phyloP scores from a whole-genome alignment of 2,329 filamentous ascomycete species.

The Boeremia lycopersici region DNA sequence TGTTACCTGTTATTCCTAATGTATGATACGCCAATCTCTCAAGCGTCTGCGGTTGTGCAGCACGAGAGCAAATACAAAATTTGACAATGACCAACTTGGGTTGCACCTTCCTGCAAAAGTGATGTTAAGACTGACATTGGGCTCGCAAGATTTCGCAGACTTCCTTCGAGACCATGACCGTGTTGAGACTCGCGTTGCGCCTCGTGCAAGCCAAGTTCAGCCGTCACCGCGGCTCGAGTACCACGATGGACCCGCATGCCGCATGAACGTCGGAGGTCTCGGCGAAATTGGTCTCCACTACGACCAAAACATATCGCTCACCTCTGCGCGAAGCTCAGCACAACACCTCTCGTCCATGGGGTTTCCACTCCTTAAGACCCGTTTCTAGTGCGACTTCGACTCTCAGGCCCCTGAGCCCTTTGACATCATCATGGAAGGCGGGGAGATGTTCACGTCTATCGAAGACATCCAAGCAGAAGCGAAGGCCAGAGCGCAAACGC shows the following conservation, averaged over 20 bases:
- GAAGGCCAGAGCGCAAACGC: constrained; percentile 43
- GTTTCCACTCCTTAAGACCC: constrained; percentile 28
- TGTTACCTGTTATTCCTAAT: constrained; percentile 52
- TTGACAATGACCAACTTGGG: constrained; percentile 21
- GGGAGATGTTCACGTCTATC: constrained; percentile 45
- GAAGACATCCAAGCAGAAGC: constrained; percentile 47
- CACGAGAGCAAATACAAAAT: constrained; percentile 45
- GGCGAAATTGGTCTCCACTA: constrained; percentile 26
- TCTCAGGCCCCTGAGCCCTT: neutral
- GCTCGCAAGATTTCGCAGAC: neutral
- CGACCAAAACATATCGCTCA: constrained; percentile 17
- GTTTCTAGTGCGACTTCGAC: constrained; percentile 6
- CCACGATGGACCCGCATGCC: constrained; percentile 22
- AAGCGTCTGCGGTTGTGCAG: constrained; percentile 37
- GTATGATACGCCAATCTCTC: constrained; percentile 46
- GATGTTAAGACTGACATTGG: neutral
- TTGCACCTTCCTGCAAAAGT: neutral
- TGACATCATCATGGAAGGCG: constrained; percentile 43
- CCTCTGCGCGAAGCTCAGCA: constrained; percentile 2
- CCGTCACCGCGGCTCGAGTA: constrained; percentile 16
- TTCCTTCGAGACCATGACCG: neutral
- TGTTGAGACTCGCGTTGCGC: constrained; percentile 6
- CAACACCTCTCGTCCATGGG: constrained; percentile 20
- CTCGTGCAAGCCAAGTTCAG: constrained; percentile 9
- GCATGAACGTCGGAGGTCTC: constrained; percentile 24